phyloP scores from a whole-genome alignment of 345 rosid genomes.

The Sonneratia alba region DNA sequence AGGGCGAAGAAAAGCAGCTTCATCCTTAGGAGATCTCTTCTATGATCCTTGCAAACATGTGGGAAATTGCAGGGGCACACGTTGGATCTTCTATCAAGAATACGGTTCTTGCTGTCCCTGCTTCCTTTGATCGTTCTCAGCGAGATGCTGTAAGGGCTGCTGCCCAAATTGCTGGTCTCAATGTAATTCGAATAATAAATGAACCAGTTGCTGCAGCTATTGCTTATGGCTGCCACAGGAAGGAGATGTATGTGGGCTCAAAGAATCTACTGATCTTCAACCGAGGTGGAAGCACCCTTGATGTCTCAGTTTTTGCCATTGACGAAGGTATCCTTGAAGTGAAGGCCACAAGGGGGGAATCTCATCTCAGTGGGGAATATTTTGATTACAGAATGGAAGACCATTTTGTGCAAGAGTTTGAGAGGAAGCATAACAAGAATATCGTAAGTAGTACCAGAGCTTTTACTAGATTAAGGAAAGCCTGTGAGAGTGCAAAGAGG shows the following conservation, averaged over 20 bases:
- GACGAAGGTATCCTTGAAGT: slow-evolving; percentile 26
- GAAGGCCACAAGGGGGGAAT: slow-evolving; percentile 22
- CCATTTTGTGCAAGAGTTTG: slow-evolving; percentile 39
- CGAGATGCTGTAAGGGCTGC: no score
- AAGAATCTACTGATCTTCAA: slow-evolving; percentile 23
- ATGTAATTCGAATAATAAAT: no score
- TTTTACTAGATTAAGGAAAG: slow-evolving; percentile 35
- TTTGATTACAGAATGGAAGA: slow-evolving; percentile 31
- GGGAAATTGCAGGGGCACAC: no score
- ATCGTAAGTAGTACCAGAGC: slow-evolving; percentile 31
- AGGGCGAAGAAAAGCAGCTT: no score
- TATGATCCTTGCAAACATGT: no score
- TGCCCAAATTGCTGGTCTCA: no score
- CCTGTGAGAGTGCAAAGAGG: slow-evolving; percentile 48
- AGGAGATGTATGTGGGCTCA: slow-evolving; percentile 6
- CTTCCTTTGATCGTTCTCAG: no score
- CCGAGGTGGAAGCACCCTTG: slow-evolving; percentile 15
- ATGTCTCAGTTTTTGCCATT: slow-evolving; percentile 21
- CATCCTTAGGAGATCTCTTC: no score
- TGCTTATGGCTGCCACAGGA: not conserved
- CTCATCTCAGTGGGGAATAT: slow-evolving; percentile 26
- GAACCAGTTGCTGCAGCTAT: no score
- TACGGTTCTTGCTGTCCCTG: no score
- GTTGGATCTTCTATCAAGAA: no score
- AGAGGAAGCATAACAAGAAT: slow-evolving; percentile 35